Conservation (phyloP, 2,329 filamentous ascomycete genomes). For the Sarocladium brachiariae region DNA sequence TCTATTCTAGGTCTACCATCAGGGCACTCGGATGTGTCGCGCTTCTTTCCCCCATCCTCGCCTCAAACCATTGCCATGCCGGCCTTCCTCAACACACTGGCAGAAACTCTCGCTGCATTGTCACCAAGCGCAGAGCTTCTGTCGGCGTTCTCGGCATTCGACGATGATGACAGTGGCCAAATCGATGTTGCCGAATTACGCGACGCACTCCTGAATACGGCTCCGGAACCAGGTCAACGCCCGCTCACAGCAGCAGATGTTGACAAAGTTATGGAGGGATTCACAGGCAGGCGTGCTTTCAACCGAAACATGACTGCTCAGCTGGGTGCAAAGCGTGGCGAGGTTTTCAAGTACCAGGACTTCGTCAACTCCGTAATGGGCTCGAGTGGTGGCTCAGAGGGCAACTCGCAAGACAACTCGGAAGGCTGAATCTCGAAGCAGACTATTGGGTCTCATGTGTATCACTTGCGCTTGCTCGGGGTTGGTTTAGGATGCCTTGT, state of each 20-base stretch:
- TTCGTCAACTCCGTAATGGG: constrained; percentile 70
- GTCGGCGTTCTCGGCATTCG: constrained; percentile 90
- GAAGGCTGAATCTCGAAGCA: constrained; percentile 18
- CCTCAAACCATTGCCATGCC: constrained; percentile 74
- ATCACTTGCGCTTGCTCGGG: too few species aligned
- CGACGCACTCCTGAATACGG: constrained; percentile 75
- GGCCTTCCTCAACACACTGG: constrained; percentile 76
- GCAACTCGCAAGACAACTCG: constrained; percentile 21
- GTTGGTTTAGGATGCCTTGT: too few species aligned
- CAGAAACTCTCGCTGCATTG: constrained; percentile 64
- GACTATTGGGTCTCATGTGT: too few species aligned
- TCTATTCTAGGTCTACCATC: constrained; percentile 60
- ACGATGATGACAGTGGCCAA: constrained; percentile 91
- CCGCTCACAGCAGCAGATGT: constrained; percentile 66
- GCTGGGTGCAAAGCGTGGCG: constrained; percentile 58
- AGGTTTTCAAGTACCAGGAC: constrained; percentile 90
- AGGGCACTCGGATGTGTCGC: constrained; percentile 60
- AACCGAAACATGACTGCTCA: constrained; percentile 52
- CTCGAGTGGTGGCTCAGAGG: constrained; percentile 34
- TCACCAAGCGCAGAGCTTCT: constrained; percentile 74
- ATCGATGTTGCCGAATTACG: constrained; percentile 77
- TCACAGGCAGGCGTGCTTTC: constrained; percentile 78
- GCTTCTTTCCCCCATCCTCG: constrained; percentile 72
- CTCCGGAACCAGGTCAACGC: constrained; percentile 64
- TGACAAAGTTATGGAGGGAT: constrained; percentile 80